phyloP scores from a whole-genome alignment of 164 flowering plant genomes.

The Kingdonia uniflora region DNA sequence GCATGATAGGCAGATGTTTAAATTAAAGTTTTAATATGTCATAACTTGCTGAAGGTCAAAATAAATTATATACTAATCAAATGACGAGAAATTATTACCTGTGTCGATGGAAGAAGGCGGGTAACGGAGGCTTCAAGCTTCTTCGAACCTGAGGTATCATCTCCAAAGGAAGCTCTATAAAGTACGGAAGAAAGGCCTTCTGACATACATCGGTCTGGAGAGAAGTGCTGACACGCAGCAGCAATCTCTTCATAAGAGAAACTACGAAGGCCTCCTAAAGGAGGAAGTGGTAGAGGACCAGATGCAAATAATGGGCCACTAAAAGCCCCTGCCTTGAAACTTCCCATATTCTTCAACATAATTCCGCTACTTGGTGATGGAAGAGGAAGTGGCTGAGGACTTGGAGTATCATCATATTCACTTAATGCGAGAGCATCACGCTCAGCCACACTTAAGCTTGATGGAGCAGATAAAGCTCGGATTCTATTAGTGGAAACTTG shows the following conservation, averaged over 20 bases:
- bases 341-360: constrained; percentile 39
- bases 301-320: constrained; percentile 61
- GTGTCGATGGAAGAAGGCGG: constrained; percentile 59
- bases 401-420: constrained; percentile 49
- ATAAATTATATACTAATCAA: too few species aligned
- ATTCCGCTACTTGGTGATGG: constrained; percentile 55
- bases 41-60: too few species aligned
- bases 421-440: constrained; percentile 40
- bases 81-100: constrained; percentile 30
- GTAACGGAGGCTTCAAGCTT: constrained; percentile 85
- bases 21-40: too few species aligned
- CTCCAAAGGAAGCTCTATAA: constrained; percentile 80
- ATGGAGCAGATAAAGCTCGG: constrained; percentile 86
- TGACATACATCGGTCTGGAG: constrained; percentile 69
- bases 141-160: constrained; percentile 48
- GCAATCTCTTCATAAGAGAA: constrained; percentile 74
- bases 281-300: constrained; percentile 91
- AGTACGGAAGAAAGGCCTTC: constrained; percentile 69
- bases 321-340: constrained; percentile 47
- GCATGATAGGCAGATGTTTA: too few species aligned
- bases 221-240: constrained; percentile 65
- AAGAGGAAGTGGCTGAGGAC: constrained; percentile 91
- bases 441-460: constrained; percentile 57
- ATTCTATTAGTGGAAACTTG: constrained; percentile 25
- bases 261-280: constrained; percentile 40